phyloP scores from a whole-genome alignment of 495 filamentous ascomycete genomes.

The Aspergillus baeticus region DNA sequence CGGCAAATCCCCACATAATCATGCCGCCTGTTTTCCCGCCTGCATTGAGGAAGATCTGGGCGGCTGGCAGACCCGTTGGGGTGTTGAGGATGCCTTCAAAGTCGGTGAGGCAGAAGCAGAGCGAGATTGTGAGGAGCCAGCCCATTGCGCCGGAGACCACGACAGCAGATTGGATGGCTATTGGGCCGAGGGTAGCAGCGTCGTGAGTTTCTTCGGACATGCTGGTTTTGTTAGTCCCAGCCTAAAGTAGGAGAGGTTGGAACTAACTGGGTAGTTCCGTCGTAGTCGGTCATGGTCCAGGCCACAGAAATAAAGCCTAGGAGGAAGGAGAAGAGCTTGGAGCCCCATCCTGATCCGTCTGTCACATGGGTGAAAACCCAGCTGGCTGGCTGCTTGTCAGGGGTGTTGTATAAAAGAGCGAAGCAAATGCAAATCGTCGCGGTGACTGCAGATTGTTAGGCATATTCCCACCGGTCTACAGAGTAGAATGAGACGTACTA shows the following conservation, averaged over 20 bases:
- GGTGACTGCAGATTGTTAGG: constrained; percentile 35
- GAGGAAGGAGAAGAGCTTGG: constrained; percentile 62
- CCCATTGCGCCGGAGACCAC: constrained; percentile 64
- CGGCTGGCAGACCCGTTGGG: constrained; percentile 65
- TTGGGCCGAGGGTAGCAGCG: constrained; percentile 63
- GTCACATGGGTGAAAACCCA: constrained; percentile 69
- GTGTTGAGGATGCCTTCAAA: constrained; percentile 59
- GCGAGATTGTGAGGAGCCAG: constrained; percentile 63
- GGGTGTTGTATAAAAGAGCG: constrained; percentile 59
- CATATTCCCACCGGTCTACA: not conserved
- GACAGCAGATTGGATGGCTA: constrained; percentile 64
- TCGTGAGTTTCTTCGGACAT: constrained; percentile 77
- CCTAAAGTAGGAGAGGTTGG: not conserved
- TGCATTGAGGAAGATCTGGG: constrained; percentile 71
- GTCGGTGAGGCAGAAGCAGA: constrained; percentile 69
- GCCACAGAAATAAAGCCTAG: constrained; percentile 70
- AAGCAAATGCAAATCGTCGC: constrained; percentile 63
- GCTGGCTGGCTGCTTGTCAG: constrained; percentile 59
- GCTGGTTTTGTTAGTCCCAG: constrained; percentile 23
- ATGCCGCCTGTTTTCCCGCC: constrained; percentile 60
- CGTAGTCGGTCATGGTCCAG: constrained; percentile 78
- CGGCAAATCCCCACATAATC: constrained; percentile 67
- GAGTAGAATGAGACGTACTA: constrained; percentile 37
- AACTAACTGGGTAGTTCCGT: constrained; percentile 67
- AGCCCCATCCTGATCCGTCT: constrained; percentile 67